These are phyloP conservation scores for Syncephalastrum contaminatum DNA, from an alignment of 371 early-diverging fungal species.

Conservation along the genomic window DNA sequence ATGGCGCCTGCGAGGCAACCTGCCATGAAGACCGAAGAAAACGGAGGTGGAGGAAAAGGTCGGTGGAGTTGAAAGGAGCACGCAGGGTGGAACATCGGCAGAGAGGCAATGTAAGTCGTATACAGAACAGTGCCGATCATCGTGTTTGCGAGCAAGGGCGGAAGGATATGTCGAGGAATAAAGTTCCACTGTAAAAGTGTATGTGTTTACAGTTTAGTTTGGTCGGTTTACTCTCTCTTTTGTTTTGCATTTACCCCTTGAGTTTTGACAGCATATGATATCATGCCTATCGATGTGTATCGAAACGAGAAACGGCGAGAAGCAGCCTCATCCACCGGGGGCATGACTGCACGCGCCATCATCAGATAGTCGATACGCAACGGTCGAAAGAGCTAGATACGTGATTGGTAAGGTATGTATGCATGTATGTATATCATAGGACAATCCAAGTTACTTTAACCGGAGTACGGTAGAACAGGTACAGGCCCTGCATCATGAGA, in stretches of 20 bases:
- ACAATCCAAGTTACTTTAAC: conserved; percentile 54
- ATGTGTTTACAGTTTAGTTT: background rate
- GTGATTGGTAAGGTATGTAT: background rate
- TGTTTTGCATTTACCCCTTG: conserved; percentile 43
- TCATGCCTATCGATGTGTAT: conserved; percentile 74
- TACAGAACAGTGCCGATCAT: conserved; percentile 70
- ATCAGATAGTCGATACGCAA: conserved; percentile 78
- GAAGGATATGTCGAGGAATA: conserved; percentile 70
- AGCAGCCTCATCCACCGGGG: conserved; percentile 36
- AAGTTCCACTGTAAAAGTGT: conserved; percentile 49
- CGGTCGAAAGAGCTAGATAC: conserved; percentile 68
- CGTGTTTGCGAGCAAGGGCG: conserved; percentile 75
- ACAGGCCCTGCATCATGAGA: conserved; percentile 64
- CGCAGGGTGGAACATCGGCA: conserved; percentile 60
- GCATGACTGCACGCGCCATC: conserved; percentile 72
- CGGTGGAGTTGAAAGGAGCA: conserved; percentile 54
- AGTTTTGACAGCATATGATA: conserved; percentile 66
- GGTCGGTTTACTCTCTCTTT: background rate
- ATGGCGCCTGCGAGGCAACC: conserved; percentile 72
- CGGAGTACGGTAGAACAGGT: conserved; percentile 77
- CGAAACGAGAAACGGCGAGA: conserved; percentile 54
- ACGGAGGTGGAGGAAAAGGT: conserved; percentile 62
- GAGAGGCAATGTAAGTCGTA: conserved; percentile 55
- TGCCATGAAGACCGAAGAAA: conserved; percentile 56
- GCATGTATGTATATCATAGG: background rate